phyloP scores from a whole-genome alignment of 1,139 yeast species.

The Debaryomyces nepalensis region DNA sequence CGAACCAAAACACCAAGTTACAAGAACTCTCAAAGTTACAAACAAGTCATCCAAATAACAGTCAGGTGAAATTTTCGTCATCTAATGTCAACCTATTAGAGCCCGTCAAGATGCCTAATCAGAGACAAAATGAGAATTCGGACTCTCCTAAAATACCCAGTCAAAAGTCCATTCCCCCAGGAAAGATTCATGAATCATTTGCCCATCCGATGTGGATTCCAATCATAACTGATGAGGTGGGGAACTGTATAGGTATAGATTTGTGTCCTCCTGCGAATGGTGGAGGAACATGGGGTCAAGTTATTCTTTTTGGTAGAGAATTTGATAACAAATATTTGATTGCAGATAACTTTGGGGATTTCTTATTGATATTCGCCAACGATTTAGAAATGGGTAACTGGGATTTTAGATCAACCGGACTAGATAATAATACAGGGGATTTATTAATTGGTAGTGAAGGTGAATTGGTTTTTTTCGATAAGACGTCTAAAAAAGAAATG shows the following conservation, averaged over 20 bases:
- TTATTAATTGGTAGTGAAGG: conserved; percentile 68
- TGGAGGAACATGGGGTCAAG: conserved; percentile 77
- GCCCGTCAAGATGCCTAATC: conserved; percentile 11
- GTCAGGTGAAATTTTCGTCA: conserved; percentile 17
- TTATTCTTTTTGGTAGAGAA: conserved; percentile 86
- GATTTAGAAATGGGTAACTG: conserved; percentile 82
- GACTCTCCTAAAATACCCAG: conserved; percentile 39
- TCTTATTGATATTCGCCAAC: conserved; percentile 76
- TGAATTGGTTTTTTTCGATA: conserved; percentile 67
- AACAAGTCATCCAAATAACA: conserved; percentile 28
- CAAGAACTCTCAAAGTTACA: conserved; percentile 33
- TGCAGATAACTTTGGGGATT: conserved; percentile 86
- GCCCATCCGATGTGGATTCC: conserved; percentile 95
- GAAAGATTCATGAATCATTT: conserved; percentile 68
- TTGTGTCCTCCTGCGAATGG: conserved; percentile 74
- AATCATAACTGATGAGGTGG: conserved; percentile 81
- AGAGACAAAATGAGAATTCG: neutral
- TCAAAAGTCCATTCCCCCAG: conserved; percentile 79
- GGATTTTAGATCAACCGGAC: conserved; percentile 61
- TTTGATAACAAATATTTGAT: conserved; percentile 80
- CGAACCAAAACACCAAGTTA: conserved; percentile 25
- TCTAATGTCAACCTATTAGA: conserved; percentile 19
- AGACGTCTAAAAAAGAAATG: conserved; percentile 48
- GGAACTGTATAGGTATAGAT: conserved; percentile 89
- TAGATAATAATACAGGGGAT: conserved; percentile 51